Conservation (phyloP, 2,329 filamentous ascomycete genomes). For the Cryphonectria parasitica region DNA sequence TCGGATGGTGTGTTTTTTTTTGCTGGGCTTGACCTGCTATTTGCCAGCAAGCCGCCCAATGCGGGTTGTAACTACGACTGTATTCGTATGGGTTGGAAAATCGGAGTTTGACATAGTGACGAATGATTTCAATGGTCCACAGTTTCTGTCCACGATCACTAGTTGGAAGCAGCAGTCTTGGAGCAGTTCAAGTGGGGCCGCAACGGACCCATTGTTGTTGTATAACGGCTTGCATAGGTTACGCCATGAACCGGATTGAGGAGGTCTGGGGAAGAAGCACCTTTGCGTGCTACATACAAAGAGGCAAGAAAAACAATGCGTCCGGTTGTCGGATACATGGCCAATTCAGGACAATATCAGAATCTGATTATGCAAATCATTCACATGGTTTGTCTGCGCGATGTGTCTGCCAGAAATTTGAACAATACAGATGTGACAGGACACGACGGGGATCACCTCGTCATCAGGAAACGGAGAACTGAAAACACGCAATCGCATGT, state of each 20-base stretch:
- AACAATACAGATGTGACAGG: background rate
- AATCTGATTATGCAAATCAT: background rate
- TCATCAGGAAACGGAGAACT: slow-evolving; percentile 8
- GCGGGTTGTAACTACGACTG: slow-evolving; percentile 11
- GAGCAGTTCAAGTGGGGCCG: background rate
- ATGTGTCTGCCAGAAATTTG: background rate
- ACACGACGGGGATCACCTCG: background rate
- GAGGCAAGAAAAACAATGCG: background rate
- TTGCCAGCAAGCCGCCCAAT: background rate
- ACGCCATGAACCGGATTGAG: background rate
- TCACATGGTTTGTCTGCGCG: background rate
- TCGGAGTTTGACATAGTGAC: slow-evolving; percentile 16
- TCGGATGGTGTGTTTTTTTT: background rate
- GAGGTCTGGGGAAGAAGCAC: background rate
- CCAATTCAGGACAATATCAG: background rate
- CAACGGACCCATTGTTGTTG: background rate
- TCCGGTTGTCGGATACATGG: background rate
- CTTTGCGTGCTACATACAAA: background rate
- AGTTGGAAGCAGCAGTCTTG: background rate
- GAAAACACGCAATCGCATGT: slow-evolving; percentile 13
- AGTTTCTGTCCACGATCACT: background rate
- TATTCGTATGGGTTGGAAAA: slow-evolving; percentile 21
- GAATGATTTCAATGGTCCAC: slow-evolving; percentile 5
- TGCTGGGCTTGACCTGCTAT: slow-evolving; percentile 7
- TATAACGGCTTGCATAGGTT: background rate